Conservation (phyloP, 495 filamentous ascomycete genomes). For the Immersiella caudata region DNA sequence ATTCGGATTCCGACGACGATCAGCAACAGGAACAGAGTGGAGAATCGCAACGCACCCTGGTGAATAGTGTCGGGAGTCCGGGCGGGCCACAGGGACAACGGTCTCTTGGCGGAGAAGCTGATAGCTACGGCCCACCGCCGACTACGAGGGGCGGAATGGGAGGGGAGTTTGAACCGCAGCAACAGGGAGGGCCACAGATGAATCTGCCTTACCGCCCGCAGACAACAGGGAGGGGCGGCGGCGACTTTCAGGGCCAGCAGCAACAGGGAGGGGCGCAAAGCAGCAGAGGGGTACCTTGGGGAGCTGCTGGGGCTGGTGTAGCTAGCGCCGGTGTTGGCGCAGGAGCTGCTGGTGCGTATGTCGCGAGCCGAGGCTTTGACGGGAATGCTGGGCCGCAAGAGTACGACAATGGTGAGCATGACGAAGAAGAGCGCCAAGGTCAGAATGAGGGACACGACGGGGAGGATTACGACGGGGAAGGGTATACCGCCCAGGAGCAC, state of each 20-base stretch:
- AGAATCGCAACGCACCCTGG: background rate
- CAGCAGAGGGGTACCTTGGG: conserved; percentile 3
- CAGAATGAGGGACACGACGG: background rate
- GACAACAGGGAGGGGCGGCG: background rate
- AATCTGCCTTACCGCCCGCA: background rate
- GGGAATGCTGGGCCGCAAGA: background rate
- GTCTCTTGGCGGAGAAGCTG: background rate
- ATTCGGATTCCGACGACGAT: conserved; percentile 1
- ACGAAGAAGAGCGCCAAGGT: background rate
- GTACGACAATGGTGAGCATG: background rate
- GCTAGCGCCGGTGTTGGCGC: background rate
- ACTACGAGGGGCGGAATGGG: background rate
- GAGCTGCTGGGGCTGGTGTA: background rate
- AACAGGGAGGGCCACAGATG: background rate
- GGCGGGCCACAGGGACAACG: background rate
- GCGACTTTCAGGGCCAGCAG: background rate
- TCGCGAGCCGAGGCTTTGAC: background rate
- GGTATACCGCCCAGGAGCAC: background rate
- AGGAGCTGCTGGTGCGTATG: background rate
- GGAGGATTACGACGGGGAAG: background rate
- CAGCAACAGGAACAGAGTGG: background rate
- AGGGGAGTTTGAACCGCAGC: background rate
- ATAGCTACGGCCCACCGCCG: conserved; percentile 5
- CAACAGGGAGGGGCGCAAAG: background rate
- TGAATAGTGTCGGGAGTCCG: background rate